phyloP scores from a whole-genome alignment of 345 rosid species.

The Populus nigra region DNA sequence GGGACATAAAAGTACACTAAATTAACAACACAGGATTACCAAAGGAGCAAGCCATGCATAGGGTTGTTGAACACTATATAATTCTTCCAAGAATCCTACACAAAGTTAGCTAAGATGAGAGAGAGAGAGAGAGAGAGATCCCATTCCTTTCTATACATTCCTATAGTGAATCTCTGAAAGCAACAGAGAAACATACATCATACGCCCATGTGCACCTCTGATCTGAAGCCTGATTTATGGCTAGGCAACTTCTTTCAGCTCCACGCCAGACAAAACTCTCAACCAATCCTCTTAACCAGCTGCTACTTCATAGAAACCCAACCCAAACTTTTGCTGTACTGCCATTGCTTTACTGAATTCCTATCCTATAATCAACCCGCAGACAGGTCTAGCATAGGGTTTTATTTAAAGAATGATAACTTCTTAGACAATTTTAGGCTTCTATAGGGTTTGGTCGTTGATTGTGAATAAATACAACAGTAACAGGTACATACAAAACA shows the following conservation, averaged over 20 bases:
- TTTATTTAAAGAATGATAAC: constrained; percentile 1
- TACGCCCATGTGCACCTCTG: constrained; percentile 19
- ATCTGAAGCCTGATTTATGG: not conserved
- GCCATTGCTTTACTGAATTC: not conserved
- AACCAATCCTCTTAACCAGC: constrained; percentile 14
- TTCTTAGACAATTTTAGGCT: constrained; percentile 16
- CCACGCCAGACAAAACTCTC: constrained; percentile 10
- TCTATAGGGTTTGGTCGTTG: constrained; percentile 19
- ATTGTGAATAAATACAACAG: not conserved
- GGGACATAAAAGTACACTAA: not conserved
- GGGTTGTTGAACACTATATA: not conserved
- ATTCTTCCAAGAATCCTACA: not conserved
- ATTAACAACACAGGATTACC: not conserved
- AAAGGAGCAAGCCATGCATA: not conserved
- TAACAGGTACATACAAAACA: constrained; percentile 14
- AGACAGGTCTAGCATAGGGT: constrained; percentile 13
- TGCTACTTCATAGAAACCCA: constrained; percentile 20
- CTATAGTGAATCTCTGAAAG: constrained; percentile 11
- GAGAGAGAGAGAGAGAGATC: not conserved
- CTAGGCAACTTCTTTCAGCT: not conserved
- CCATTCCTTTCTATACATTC: not conserved
- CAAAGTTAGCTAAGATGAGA: not conserved
- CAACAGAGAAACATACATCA: constrained; percentile 19
- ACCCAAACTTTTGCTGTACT: constrained; percentile 4
- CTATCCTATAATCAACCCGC: not conserved